Base-by-base conservation (phyloP, 331 rosid species). In the Arachis monticola region DNA sequence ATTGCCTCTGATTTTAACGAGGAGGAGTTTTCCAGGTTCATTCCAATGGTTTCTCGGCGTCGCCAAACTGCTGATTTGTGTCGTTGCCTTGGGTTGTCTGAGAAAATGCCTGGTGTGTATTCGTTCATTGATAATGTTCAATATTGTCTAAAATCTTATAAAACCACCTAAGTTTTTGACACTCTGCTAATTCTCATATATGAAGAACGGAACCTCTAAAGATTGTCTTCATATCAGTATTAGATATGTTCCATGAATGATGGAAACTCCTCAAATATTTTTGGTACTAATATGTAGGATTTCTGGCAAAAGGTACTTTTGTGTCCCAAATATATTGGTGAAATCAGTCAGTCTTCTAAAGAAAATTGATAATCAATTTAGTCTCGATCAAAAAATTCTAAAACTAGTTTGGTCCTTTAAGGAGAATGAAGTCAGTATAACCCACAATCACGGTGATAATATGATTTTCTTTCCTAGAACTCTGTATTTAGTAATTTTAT, bases 1-100 rank as follows among this genome's bases (percentile, higher is more conserved):
- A 84, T 95, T 79, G 86, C 92, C 53, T 90, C 99, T 70, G 99
- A 83, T 84, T 95, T 95, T 82, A 84, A 87, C 13, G 96, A 87
- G 77, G 89, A 86, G 55, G 96, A 90, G 77, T 63, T 95, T 46
- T 89, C 92, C 77, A 89, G 92, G 90, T 83, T 95, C 47, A 84
- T 95, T 67, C 99, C 99, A 22, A 88, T 88, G 90, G 98, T 95
- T 67, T 95, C 99, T 46, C 91, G 99, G 59, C 98, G 98, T 70
- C 98, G 98, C 77, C 99, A 95, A 84, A 87, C 92, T 69, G 98
- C 99, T 81, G 99, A 92, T 64, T 85, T 95, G 53, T 95, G 99
- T 31, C 96, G 98, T 69, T 84, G 93, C 77, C 98, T 95, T 78
- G 97, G 98, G 69, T 80, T 95, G 72, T 83, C 99, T 6, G 92